Evolutionary conservation across 805 yeast genomes (phyloP), one percentile per base, ranked within the genome.

Genomic region (Ogataea sp.): DNA sequence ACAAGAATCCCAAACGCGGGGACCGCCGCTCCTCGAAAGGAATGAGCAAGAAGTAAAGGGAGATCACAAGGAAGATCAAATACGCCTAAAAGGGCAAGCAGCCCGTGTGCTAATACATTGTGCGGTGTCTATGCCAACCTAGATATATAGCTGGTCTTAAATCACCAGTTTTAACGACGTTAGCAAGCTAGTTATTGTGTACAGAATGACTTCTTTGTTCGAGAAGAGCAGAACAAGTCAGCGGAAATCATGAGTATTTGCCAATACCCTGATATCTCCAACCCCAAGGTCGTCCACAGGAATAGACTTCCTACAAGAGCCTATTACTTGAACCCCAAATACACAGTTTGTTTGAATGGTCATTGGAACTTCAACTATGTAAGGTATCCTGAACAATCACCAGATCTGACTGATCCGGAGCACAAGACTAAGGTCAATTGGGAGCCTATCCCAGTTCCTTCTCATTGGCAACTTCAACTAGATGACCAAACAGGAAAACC

Each of bases 381-480:
- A 13, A 34, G 37, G 15, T 27, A 27, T 13, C 37, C 37, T 18
- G 37, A 34, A 15, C 14, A 15, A 15, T 34, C 37, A 9, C 37
- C 37, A 27, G 29, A 25, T 26, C 20, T 34, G 15, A 14, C 29
- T 11, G 34, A 35, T 17, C 26, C 28, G 10, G 39, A 35, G 4
- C 23, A 15, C 15, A 32, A 20, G 14, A 7, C 15, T 3, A 24
- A 30, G 10, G 32, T 14, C 8, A 39, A 39, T 3, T 49, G 52
- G 53, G 34, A 32, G 1, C 31, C 28, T 13, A 48, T 56, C 13
- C 21, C 41, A 2, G 67, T 62, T 18, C 66, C 67, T 1, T 61
- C 64, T 3, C 59, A 58, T 39, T 61, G 65, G 64, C 65, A 62
- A 48, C 41, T 59, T 23, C 59, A 59, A 41, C 15, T 10, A 14